Conservation (phyloP, 2,329 filamentous ascomycete genomes). For the Torrubiella hemipterigena region DNA sequence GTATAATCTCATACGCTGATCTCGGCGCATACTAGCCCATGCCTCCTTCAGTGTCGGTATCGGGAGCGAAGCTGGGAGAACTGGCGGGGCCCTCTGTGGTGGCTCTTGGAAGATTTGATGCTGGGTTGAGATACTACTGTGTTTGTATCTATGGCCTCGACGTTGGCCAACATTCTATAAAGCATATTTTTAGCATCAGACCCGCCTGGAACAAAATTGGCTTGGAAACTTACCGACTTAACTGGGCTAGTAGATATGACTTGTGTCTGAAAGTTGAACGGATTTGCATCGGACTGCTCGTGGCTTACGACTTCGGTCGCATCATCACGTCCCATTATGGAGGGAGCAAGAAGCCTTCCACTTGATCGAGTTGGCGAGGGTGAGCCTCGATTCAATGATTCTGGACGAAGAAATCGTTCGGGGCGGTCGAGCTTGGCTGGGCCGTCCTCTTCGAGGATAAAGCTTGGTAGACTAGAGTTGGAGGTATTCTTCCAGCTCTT, state of each 20-base stretch:
- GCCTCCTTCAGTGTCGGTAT: constrained; percentile 84
- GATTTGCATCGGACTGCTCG: constrained; percentile 43
- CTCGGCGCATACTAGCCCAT: constrained; percentile 76
- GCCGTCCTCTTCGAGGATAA: too few relatives aligned
- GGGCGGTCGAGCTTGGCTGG: too few relatives aligned
- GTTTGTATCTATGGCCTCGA: constrained; percentile 94
- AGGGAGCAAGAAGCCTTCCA: too few relatives aligned
- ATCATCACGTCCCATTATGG: constrained; percentile 14
- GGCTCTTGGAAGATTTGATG: constrained; percentile 97
- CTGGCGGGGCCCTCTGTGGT: constrained; percentile 69
- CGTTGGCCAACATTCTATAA: constrained; percentile 75
- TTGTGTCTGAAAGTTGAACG: constrained; percentile 92
- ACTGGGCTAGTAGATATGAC: constrained; percentile 62
- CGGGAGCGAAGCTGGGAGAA: constrained; percentile 82
- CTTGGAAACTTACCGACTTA: constrained; percentile 52
- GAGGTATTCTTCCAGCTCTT: too few relatives aligned
- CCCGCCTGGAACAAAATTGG: too few relatives aligned
- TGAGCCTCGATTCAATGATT: too few relatives aligned
- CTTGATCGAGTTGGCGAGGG: too few relatives aligned
- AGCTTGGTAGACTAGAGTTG: too few relatives aligned
- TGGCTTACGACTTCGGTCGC: too few relatives aligned
- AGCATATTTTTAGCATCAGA: too few relatives aligned
- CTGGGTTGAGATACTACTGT: constrained; percentile 76
- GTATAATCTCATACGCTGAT: constrained; percentile 70
- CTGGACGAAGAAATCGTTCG: too few relatives aligned